These are phyloP conservation scores for Aspergillus sparsus DNA, from an alignment of 495 filamentous ascomycete genomes.

Conservation along the genomic window DNA sequence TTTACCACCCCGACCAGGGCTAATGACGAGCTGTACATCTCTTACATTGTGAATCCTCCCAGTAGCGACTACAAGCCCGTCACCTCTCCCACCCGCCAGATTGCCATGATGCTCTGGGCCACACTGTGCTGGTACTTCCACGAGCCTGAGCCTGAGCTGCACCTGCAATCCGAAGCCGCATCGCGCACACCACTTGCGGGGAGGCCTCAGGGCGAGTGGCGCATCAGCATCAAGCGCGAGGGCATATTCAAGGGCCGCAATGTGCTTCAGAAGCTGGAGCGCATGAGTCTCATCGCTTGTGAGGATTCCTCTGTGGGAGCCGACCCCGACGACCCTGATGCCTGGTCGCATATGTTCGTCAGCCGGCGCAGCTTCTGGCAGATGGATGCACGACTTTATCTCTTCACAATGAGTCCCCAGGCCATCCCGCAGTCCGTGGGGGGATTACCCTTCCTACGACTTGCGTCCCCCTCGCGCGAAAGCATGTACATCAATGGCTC, in stretches of 20 bases:
- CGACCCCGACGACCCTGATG: slow-evolving; percentile 54
- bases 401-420: slow-evolving; percentile 78
- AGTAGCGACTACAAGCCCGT: slow-evolving; percentile 76
- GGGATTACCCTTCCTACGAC: slow-evolving; percentile 50
- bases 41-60: slow-evolving; percentile 82
- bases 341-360: slow-evolving; percentile 80
- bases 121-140: slow-evolving; percentile 98
- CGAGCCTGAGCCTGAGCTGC: slow-evolving; percentile 49
- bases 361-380: slow-evolving; percentile 88
- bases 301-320: slow-evolving; percentile 75
- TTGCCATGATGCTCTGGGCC: slow-evolving; percentile 96
- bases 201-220: slow-evolving; percentile 83
- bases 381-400: slow-evolving; percentile 78
- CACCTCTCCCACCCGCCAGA: slow-evolving; percentile 76
- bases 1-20: slow-evolving; percentile 73
- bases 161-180: slow-evolving; percentile 61
- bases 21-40: slow-evolving; percentile 84
- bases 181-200: slow-evolving; percentile 65
- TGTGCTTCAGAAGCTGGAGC: slow-evolving; percentile 84
- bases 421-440: slow-evolving; percentile 46
- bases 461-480: slow-evolving; percentile 58
- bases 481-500: slow-evolving; percentile 32
- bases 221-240: slow-evolving; percentile 78
- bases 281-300: slow-evolving; percentile 82
- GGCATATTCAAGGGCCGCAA: slow-evolving; percentile 82